Evolutionary conservation across 768 basidiomycete genomes (phyloP), one percentile per base, ranked within the genome.

Genomic region (Tylopilus balloui): DNA sequence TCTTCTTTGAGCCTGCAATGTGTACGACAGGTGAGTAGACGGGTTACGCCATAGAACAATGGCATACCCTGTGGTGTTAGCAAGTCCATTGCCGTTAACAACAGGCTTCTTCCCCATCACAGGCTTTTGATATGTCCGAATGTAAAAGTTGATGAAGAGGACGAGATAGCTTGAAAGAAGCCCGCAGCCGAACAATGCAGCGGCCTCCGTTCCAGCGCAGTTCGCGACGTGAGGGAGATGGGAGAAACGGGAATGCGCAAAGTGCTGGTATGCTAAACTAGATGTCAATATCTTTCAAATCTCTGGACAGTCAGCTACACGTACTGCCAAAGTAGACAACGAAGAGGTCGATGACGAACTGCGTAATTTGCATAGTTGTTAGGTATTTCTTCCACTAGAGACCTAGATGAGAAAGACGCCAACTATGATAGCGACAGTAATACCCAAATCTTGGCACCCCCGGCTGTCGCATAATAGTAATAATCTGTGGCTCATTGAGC

Each of bases 401-500:
- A 34, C 12, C 14, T 21, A 6, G 2, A 29, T 59, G 43, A 55
- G 50, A 47, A 9, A 37, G 32, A 36, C 19, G 10, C 17, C 1
- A 17, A 32, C 27, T n/a, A 43, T 19, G n/a, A 24, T 11, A 43
- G 52, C 11, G 19, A 38, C 4, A 1, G 17, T 66, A 77, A 45
- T 70, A 93, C 92, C 93, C 96, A 98, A 71, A 98, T 92, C 73
- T 78, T 90, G 64, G 87, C 88, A 54, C 96, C 96, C 63, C 95
- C 92, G 43, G 96, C 93, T 43, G 96, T 97, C 21, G 93, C 93
- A 71, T 88, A 98, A 74, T 99, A 99, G 73, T 99, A 99, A 71
- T 98, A 99, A 74, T 99, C 93, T 94, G 61, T 6, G 17, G 7
- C 20, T 19, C 15, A 17, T 28, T 40, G 31, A 57, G 51, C 21